Conservation (phyloP, 306 rosid genomes). For the Chamaecrista fasciculata region DNA sequence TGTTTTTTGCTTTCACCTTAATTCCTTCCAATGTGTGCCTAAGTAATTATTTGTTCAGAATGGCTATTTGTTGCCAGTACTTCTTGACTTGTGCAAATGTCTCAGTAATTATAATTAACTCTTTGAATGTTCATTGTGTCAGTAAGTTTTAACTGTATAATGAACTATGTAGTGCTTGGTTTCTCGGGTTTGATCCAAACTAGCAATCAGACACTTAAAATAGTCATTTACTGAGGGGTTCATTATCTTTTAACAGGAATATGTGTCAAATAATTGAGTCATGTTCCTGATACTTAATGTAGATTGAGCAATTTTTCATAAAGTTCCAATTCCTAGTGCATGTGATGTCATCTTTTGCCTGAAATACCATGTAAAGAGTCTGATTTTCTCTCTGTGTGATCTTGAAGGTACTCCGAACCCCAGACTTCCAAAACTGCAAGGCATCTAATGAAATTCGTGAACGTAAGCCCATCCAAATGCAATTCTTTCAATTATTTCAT, state of each 20-base stretch:
- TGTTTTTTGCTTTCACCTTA: too few species aligned
- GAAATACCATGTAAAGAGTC: not conserved
- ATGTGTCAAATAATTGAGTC: conserved; percentile 2
- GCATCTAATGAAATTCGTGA: conserved; percentile 57
- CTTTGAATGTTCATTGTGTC: not conserved
- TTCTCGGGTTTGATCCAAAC: not conserved
- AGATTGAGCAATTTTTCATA: not conserved
- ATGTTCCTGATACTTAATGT: conserved; percentile 6
- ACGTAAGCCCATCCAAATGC: conserved; percentile 39
- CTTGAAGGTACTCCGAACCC: conserved; percentile 53
- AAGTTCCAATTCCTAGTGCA: not conserved
- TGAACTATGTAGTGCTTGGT: conserved; percentile 4
- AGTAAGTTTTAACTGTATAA: not conserved
- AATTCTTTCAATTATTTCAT: not conserved
- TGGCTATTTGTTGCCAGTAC: not conserved
- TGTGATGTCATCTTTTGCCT: not conserved
- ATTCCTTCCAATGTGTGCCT: not conserved
- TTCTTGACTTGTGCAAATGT: not conserved
- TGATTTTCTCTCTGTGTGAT: conserved; percentile 9
- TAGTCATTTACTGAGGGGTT: not conserved
- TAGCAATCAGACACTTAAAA: not conserved
- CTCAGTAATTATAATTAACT: conserved; percentile 6
- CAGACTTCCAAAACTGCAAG: conserved; percentile 53
- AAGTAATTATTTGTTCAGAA: not conserved
- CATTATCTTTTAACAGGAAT: conserved; percentile 10